Conservation (phyloP, 371 early-diverging fungal genomes). For the Phascolomyces articulosus region DNA sequence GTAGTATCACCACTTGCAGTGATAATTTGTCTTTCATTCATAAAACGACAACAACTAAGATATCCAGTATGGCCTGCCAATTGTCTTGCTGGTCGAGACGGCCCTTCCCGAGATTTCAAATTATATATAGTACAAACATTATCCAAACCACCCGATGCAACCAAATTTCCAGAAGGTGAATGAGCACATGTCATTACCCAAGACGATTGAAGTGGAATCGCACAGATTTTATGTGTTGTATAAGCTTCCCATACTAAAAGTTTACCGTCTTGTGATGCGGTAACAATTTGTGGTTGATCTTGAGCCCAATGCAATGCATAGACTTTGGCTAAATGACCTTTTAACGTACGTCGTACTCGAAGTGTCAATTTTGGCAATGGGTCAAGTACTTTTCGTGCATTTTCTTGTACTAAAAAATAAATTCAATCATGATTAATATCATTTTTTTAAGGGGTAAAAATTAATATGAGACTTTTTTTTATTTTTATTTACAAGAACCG, state of each 20-base stretch:
- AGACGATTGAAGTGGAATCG: constrained; percentile 95
- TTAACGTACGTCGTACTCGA: constrained; percentile 91
- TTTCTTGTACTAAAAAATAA: constrained; percentile 27
- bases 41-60: constrained; percentile 93
- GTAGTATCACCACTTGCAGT: constrained; percentile 95
- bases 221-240: constrained; percentile 95
- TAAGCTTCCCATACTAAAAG: constrained; percentile 97
- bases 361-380: constrained; percentile 87
- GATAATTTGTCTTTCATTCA: constrained; percentile 90
- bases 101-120: constrained; percentile 72
- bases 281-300: constrained; percentile 91
- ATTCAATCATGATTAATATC: too few species aligned
- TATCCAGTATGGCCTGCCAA: constrained; percentile 95
- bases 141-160: constrained; percentile 97
- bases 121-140: constrained; percentile 97
- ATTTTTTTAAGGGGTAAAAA: neutral
- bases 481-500: constrained; percentile 76
- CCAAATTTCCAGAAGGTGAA: constrained; percentile 93
- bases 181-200: constrained; percentile 99
- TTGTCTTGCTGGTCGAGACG: constrained; percentile 86
- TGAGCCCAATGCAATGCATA: constrained; percentile 98
- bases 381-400: constrained; percentile 57
- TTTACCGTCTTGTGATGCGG: constrained; percentile 97
- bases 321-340: constrained; percentile 97
- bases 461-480: neutral